Conservation (phyloP, 2,329 filamentous ascomycete genomes). For the Colletotrichum cuscutae region DNA sequence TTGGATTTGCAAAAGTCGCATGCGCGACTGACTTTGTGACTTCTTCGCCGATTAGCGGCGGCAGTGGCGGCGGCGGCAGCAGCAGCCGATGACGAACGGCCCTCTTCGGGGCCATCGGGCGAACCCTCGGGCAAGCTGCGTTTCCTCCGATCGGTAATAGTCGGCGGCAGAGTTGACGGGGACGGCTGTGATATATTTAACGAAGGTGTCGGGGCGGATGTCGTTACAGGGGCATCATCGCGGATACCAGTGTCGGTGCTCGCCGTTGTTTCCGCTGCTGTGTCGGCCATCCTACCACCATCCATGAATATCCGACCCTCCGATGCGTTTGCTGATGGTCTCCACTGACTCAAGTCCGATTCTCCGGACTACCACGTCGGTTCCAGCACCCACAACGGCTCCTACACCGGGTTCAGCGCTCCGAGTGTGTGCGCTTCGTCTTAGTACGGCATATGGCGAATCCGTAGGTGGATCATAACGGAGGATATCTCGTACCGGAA, state of each 20-base stretch:
- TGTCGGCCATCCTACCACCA: conserved; percentile 27
- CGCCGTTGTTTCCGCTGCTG: neutral
- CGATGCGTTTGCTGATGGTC: conserved; percentile 18
- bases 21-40: conserved; percentile 48
- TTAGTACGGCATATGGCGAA: neutral
- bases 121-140: conserved; percentile 4
- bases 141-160: conserved; percentile 6
- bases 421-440: neutral
- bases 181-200: conserved; percentile 13
- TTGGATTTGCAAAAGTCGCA: conserved; percentile 51
- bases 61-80: neutral
- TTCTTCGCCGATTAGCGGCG: conserved; percentile 21
- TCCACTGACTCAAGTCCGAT: conserved; percentile 30
- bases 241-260: neutral
- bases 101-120: neutral
- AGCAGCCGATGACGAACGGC: neutral
- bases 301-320: conserved; percentile 22
- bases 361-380: conserved; percentile 9
- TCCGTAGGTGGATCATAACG: neutral
- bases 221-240: neutral
- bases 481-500: neutral
- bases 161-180: neutral
- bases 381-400: neutral
- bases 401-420: neutral
- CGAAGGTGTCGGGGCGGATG: conserved; percentile 11